Conservation (phyloP, 345 rosid species). For the Pistacia integerrima region DNA sequence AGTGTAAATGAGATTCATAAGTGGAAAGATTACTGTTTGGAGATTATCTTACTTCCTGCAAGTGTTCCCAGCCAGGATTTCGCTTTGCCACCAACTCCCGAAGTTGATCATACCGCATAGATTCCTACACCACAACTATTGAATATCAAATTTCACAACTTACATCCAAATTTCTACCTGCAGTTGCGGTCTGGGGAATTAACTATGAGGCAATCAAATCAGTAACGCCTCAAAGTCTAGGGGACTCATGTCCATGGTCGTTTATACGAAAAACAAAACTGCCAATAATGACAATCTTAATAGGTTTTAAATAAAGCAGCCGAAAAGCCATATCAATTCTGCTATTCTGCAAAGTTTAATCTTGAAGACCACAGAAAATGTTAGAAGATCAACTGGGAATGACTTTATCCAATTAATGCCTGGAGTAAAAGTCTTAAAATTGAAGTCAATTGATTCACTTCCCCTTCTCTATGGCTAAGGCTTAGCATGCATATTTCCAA, state of each 20-base stretch:
- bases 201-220: not conserved
- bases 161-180: not conserved
- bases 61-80: constrained; percentile 91
- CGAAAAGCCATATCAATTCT: not conserved
- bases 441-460: not conserved
- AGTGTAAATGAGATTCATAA: not conserved
- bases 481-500: not conserved
- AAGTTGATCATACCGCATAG: constrained; percentile 86
- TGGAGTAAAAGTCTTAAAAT: not conserved
- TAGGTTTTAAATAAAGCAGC: too few relatives aligned
- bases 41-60: constrained; percentile 73
- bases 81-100: constrained; percentile 79
- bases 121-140: constrained; percentile 53
- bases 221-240: not conserved
- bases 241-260: not conserved
- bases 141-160: constrained; percentile 1
- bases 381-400: not conserved
- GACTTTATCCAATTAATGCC: not conserved
- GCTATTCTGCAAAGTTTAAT: not conserved
- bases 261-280: not conserved
- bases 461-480: not conserved
- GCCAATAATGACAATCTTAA: not conserved
- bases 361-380: not conserved
- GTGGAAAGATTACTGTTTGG: not conserved
- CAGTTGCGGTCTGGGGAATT: not conserved